Evolutionary conservation across 176 grass and related monocot species (phyloP).

Genomic region (Pontederia paniculata): DNA sequence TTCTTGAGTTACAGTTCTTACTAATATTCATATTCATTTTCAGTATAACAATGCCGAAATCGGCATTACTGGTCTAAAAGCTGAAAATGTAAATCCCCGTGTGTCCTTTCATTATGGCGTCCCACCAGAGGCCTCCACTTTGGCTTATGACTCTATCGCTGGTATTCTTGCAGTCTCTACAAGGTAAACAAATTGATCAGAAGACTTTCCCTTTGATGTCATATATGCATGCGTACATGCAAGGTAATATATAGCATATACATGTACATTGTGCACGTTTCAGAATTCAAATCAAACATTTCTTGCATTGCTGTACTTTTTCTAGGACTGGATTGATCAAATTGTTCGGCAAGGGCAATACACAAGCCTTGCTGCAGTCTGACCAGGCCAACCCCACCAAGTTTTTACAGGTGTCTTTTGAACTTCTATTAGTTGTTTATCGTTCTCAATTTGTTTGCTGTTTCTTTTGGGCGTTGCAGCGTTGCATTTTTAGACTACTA

Average conservation of each 20-base stretch:
- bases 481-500: too few relatives aligned
- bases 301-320: not conserved
- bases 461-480: too few relatives aligned
- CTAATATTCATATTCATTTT: not conserved
- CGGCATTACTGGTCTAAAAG: constrained; percentile 27
- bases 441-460: too few relatives aligned
- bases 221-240: too few relatives aligned
- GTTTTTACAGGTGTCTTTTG: constrained; percentile 45
- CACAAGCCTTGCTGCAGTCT: constrained; percentile 77
- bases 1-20: not conserved
- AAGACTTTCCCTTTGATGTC: not conserved
- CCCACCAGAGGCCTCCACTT: constrained; percentile 43
- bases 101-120: constrained; percentile 80
- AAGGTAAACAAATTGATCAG: constrained; percentile 27
- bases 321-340: constrained; percentile 90
- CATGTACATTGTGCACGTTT: not conserved
- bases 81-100: constrained; percentile 75
- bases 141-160: constrained; percentile 59
- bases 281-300: too few relatives aligned
- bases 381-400: constrained; percentile 32
- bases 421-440: not conserved
- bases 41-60: constrained; percentile 1
- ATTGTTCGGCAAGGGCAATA: constrained; percentile 80
- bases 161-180: constrained; percentile 64
- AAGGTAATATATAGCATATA: too few relatives aligned